Percentiles rank a stretch among this genome's conserved stretches.
Evolutionary conservation across 495 filamentous ascomycete species (phyloP).

Genomic region (Penicillium ochrochloron): DNA sequence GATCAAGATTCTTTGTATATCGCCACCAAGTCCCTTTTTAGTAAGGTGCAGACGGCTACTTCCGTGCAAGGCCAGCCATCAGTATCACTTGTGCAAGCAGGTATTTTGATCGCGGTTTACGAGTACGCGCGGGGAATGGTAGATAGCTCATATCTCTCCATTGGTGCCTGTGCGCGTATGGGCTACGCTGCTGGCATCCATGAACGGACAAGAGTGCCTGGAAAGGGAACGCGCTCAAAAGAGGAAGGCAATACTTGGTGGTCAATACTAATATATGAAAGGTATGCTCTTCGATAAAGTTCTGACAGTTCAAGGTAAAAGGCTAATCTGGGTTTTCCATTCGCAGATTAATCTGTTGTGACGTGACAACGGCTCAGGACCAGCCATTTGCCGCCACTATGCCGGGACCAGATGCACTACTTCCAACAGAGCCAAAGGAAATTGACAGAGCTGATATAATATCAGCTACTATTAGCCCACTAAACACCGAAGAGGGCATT

Average conservation of each 20-base stretch:
- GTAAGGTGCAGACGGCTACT: neutral
- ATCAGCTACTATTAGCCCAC: neutral
- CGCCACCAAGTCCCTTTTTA: conserved; percentile 14
- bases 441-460: neutral
- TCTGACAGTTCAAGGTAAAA: neutral
- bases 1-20: conserved; percentile 10
- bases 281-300: neutral
- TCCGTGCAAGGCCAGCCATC: neutral
- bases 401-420: conserved; percentile 1
- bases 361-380: neutral
- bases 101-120: conserved; percentile 6
- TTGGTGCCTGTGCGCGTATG: conserved; percentile 8
- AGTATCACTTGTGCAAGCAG: conserved; percentile 9
- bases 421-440: conserved; percentile 7
- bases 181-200: conserved; percentile 10
- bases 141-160: conserved; percentile 7
- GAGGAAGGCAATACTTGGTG: conserved; percentile 17
- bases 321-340: neutral
- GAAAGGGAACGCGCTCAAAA: conserved; percentile 6
- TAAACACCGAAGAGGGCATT: neutral
- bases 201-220: neutral
- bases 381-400: conserved; percentile 13
- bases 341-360: conserved; percentile 11
- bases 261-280: conserved; percentile 11
- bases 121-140: conserved; percentile 14